Evolutionary conservation across 2,329 filamentous ascomycete species (phyloP), one percentile per base, ranked within the genome.

Genomic region (Fusarium nisikadoi): DNA sequence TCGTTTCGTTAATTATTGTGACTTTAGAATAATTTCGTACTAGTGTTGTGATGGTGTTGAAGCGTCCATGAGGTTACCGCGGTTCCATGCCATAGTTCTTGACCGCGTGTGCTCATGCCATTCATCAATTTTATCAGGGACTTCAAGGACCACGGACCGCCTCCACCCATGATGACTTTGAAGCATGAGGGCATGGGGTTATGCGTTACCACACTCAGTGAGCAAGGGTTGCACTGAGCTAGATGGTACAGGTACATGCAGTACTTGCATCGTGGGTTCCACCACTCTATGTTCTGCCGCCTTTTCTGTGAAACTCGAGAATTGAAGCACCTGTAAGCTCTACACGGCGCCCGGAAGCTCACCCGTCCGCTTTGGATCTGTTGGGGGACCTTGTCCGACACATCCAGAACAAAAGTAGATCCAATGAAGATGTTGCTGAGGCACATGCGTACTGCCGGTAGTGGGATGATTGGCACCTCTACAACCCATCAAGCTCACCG

Each of bases 381-480:
- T 60, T 62, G 47, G 33, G 57, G 54, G 71, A 47, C 54, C 57
- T 59, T 56, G 57, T 60, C 54, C 64, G 35, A 72, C 60, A 50
- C 49, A 52, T 64, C 53, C 50, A 54, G 31, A 62, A 58, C 29
- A 31, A 56, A 52, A 23, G 39, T 7, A 64, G 63, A 65, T 63
- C 65, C 69, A 75, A 74, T 74, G 42, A 49, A 62, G 59, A 62
- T 46, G 56, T 50, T 46, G 29, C 50, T 52, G 53, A 71, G 62
- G 49, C 62, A 65, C 65, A 74, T 70, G 64, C 56, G 50, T 36
- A 54, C 54, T 63, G 63, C 65, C 62, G 57, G 57, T 62, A 56
- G 68, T 76, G 75, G 73, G 62, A 71, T 76, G 71, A 73, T 73
- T 68, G 63, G 63, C 59, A 61, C 58, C 59, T 45, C 36, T 60